These are phyloP conservation scores for Glonium stellatum DNA, from an alignment of 495 filamentous ascomycete genomes.

Conservation along the genomic window DNA sequence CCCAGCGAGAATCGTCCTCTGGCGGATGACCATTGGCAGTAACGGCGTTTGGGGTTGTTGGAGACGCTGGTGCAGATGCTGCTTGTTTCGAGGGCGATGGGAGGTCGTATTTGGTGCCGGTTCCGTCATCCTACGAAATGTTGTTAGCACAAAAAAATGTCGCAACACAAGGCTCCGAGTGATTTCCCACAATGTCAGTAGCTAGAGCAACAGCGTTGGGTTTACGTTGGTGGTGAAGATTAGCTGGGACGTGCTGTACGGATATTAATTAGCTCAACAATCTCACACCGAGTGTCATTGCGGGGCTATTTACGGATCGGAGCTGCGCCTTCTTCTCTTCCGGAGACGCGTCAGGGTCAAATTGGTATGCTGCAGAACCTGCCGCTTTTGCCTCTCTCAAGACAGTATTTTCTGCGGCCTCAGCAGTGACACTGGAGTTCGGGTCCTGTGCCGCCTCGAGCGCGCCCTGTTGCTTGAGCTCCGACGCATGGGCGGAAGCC, in stretches of 20 bases:
- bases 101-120: constrained; percentile 67
- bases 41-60: constrained; percentile 37
- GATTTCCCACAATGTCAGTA: constrained; percentile 56
- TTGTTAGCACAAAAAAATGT: constrained; percentile 9
- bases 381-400: constrained; percentile 68
- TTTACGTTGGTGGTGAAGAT: constrained; percentile 58
- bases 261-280: constrained; percentile 14
- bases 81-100: constrained; percentile 66
- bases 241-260: constrained; percentile 51
- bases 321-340: constrained; percentile 78
- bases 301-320: constrained; percentile 57
- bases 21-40: constrained; percentile 43
- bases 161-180: constrained; percentile 1
- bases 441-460: constrained; percentile 66
- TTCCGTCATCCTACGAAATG: constrained; percentile 52
- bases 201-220: constrained; percentile 61
- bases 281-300: constrained; percentile 10
- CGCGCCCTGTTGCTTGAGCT: constrained; percentile 73
- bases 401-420: constrained; percentile 61
- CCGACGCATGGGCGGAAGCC: constrained; percentile 33
- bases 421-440: constrained; percentile 57
- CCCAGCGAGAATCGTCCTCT: constrained; percentile 53
- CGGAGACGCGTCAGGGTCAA: constrained; percentile 76
- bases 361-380: constrained; percentile 72
- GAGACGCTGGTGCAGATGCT: constrained; percentile 44